Evolutionary conservation across 306 rosid species (phyloP).

Genomic region (Inga laurina): DNA sequence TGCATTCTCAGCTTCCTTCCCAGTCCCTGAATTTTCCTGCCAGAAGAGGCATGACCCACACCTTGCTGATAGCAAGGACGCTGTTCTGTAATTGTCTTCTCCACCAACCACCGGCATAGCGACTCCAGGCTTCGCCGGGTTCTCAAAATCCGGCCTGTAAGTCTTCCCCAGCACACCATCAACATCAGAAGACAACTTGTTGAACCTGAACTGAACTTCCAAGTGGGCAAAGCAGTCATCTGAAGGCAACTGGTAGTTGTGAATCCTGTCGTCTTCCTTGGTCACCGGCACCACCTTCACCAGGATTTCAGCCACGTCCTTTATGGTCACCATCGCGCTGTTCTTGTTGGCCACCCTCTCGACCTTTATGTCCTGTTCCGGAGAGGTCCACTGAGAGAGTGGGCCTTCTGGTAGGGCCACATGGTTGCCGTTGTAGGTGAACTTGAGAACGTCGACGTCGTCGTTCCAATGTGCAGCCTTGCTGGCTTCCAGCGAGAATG

Average conservation of each 20-base stretch:
- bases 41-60: not conserved
- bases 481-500: slow-evolving; percentile 46
- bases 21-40: not conserved
- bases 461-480: slow-evolving; percentile 34
- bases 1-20: not conserved
- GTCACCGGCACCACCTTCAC: slow-evolving; percentile 51
- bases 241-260: slow-evolving; percentile 40
- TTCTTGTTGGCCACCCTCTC: slow-evolving; percentile 46
- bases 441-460: slow-evolving; percentile 35
- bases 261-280: slow-evolving; percentile 49
- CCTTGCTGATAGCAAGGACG: not conserved
- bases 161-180: slow-evolving; percentile 58
- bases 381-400: slow-evolving; percentile 40
- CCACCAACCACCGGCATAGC: slow-evolving; percentile 55
- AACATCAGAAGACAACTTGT: slow-evolving; percentile 36
- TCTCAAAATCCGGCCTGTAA: slow-evolving; percentile 42
- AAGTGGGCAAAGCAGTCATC: slow-evolving; percentile 54
- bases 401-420: slow-evolving; percentile 23
- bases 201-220: slow-evolving; percentile 53
- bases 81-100: slow-evolving; percentile 39
- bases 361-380: slow-evolving; percentile 24
- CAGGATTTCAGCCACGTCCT: slow-evolving; percentile 45
- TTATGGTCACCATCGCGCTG: slow-evolving; percentile 32
- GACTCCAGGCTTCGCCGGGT: slow-evolving; percentile 48
- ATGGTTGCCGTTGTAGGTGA: slow-evolving; percentile 37